Evolutionary conservation across 352 stramenopile genomes (phyloP), one percentile per base, ranked within the genome.

Genomic region (Blastocystis sp.): DNA sequence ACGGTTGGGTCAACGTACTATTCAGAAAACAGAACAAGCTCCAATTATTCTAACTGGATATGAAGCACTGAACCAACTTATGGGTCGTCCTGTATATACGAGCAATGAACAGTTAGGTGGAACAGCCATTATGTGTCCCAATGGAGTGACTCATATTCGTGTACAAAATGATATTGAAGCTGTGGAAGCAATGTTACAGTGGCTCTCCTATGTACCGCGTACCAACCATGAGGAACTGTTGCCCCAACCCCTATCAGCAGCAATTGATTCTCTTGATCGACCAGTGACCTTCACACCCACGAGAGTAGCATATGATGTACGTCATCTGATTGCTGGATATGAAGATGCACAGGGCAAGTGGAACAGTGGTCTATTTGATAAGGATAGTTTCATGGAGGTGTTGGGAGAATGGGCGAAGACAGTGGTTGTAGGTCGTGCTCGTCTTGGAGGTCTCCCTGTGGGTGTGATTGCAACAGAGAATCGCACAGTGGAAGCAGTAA

Each of bases 31-130:
- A 57, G 96, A 94, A 44, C 94, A 95, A 89, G 97, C 96, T 81
- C 98, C 98, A 22, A 99, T 99, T 90, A 98, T 99, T 91, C 92
- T 99, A 35, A 99, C 98, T 64, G 98, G 98, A 42, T 99, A 98
- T 93, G 96, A 98, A 93, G 98, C 98, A n/a, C 93, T 99, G 58
- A 99, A 99, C 93, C 99, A 99, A 92, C 93, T 99, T 62, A 99
- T 99, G 97, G 97, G 97, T 90, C 95, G 96, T 91, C 94, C 98
- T 90, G 96, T 99, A 62, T 99, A 99, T 93, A 98, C 96, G 48
- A 99, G 96, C 2, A 99, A 99, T 92, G 96, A 99, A 90, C 98
- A 99, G 92, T 93, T 99, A n/a, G 97, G 97, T 91, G 98, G 97
- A 24, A 94, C 98, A 78, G 30, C 30, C 7, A 98, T 99, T 90